Evolutionary conservation across 2,329 filamentous ascomycete genomes (phyloP), one percentile per base, ranked within the genome.

Genomic region (Microsporum canis): DNA sequence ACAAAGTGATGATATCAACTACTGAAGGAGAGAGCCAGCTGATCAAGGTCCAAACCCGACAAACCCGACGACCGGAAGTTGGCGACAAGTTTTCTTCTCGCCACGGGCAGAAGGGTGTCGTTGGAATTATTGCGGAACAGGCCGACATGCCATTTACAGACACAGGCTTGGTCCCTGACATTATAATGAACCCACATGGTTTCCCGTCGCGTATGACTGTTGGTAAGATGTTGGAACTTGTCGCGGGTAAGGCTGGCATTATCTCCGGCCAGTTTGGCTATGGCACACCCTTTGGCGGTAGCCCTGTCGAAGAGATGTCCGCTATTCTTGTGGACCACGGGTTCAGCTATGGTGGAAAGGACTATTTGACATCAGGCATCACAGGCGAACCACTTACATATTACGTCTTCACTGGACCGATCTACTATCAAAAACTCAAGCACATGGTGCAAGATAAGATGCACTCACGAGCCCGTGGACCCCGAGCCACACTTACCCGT

Each of bases 391-490:
- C 89, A 0, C 81, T 97, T 4, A 91, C 95, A 65, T 91, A 91
- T 10, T 97, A 97, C 76, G 91, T 99, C 71, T 99, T 97, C 81
- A 96, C 95, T 72, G 94, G 94, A 0, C 94, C 94, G 8, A 99
- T 99, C 75, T 99, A 96, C 79, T 99, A 99, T 79, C 94, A 99
- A 79, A 95, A 96, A 67, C 84, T 99, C 66, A 99, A 99, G 82
- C 94, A 99, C 81, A 99, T 99, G 94, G 94, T 99, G 3, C 91
- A 97, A 74, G 94, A 99, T 73, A 99, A 99, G 78, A 97, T 99
- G 94, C 94, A 99, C 77, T 92, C 89, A 36, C 89, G 94, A 64
- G 86, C 92, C 1, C 87, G 90, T 12, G 95, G 95, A 0, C 95
- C 94, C 0, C 83, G 89, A 10, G 92, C 92, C 31, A 94, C 96